Conservation (phyloP, 495 filamentous ascomycete species). For the Hypoxylon lenormandii region DNA sequence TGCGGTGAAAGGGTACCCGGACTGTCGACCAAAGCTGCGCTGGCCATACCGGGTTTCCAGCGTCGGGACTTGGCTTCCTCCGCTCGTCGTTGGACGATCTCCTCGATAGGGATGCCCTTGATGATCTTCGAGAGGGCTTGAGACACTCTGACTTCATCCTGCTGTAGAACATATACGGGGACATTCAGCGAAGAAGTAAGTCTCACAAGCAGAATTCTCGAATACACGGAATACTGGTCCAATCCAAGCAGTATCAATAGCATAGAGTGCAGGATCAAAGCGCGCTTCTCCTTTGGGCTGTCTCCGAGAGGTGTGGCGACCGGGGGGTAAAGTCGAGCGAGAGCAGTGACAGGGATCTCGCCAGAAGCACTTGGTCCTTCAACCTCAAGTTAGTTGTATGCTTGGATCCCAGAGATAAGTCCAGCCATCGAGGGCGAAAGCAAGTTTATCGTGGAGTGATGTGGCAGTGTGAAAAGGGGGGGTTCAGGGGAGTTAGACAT, state of each 20-base stretch:
- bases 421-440: neutral
- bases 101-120: constrained; percentile 74
- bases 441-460: neutral
- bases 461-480: neutral
- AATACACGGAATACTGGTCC: constrained; percentile 82
- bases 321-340: constrained; percentile 60
- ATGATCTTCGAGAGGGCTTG: constrained; percentile 78
- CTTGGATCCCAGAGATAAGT: neutral
- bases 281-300: constrained; percentile 59
- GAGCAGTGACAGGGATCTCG: constrained; percentile 53
- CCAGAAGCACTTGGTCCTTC: constrained; percentile 49
- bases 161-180: constrained; percentile 70
- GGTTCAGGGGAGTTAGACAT: neutral
- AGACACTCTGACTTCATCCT: constrained; percentile 80
- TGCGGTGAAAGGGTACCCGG: constrained; percentile 84
- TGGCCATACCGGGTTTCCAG: constrained; percentile 84
- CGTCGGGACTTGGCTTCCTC: constrained; percentile 76
- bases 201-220: constrained; percentile 77
- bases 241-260: constrained; percentile 80
- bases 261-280: constrained; percentile 67
- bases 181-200: constrained; percentile 75
- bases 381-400: constrained; percentile 22
- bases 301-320: constrained; percentile 57
- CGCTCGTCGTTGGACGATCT: constrained; percentile 72
- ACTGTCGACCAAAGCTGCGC: constrained; percentile 76